A percentile compares a stretch with the other conserved stretches of the same genome.
These are phyloP conservation scores for Vaccinium macrocarpon DNA, from an alignment of 148 eudicot genomes.

Conservation along the genomic window DNA sequence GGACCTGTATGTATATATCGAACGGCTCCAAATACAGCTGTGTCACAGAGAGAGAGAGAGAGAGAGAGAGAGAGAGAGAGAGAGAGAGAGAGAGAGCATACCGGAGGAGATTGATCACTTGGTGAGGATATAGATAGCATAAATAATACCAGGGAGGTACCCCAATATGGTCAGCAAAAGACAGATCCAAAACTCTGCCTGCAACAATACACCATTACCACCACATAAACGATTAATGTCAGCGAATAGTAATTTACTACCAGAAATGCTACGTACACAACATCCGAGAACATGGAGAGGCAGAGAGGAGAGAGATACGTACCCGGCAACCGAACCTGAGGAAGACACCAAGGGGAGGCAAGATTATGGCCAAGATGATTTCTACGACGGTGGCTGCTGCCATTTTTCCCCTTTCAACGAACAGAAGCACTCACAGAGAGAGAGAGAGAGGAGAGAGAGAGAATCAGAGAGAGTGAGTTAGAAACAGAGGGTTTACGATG, in stretches of 20 bases:
- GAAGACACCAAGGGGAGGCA: slow-evolving; percentile 65
- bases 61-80: no score
- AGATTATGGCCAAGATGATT: slow-evolving; percentile 48
- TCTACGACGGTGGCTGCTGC: slow-evolving; percentile 39
- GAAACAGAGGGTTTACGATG: neutral
- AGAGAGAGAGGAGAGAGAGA: neutral
- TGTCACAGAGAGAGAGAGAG: neutral
- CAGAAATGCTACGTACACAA: no score
- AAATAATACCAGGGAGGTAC: slow-evolving; percentile 47
- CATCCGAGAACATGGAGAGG: no score
- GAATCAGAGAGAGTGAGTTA: neutral
- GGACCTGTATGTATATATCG: no score
- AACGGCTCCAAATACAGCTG: no score
- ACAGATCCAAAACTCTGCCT: slow-evolving; percentile 58
- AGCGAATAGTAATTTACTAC: neutral
- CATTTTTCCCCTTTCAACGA: neutral
- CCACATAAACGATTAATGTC: neutral
- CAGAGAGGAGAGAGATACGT: neutral
- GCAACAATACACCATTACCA: neutral
- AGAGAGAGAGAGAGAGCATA: neutral
- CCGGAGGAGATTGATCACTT: slow-evolving; percentile 23
- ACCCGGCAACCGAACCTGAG: slow-evolving; percentile 46
- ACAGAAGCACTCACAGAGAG: no score
- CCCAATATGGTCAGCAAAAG: slow-evolving; percentile 42
- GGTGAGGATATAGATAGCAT: slow-evolving; percentile 43